Evolutionary conservation across 1,284 basidiomycete species (phyloP), one percentile per base, ranked within the genome.

Genomic region (Trichosporon coremiiforme): DNA sequence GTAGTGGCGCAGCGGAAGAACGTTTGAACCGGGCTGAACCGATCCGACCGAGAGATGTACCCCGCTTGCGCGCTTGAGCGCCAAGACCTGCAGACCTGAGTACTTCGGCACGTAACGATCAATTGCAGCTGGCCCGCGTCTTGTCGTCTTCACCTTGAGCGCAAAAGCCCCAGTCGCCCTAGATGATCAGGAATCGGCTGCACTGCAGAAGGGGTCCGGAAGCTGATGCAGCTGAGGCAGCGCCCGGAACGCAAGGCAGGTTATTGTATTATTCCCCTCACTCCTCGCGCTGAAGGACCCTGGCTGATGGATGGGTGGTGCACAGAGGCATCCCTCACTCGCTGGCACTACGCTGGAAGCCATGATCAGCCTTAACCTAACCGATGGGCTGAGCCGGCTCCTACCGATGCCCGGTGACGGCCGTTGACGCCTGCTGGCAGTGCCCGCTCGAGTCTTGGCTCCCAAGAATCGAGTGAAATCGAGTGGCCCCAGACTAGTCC

Each of bases 361-460:
- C 20, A 10, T 53, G 9, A 53, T 53, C 47, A 53, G 47, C 47
- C 47, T 22, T 53, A 9, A 53, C 22, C 47, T 53, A 53, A 22
- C 47, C 47, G 47, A 53, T 53, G 20, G 45, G 45, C n/a, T n/a
- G n/a, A 47, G 45, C 45, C 45, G 45, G n/a, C 45, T 9, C 47
- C 47, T 20, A 22, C n/a, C 47, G 41, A 17, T 4, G n/a, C n/a
- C 13, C 41, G 15, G 15, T n/a, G 2, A 4, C n/a, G n/a, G n/a
- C n/a, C n/a, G 2, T 4, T 4, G 15, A 5, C 17, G 47, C 47
- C 47, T 8, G 33, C 33, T 33, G 33, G 8, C 47, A 8, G 4
- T 53, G n/a, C n/a, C 47, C 47, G 47, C 47, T 22, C 47, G 47
- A 10, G n/a, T 20, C 47, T 53, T 2, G 4, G 3, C 33, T 33